phyloP scores from a whole-genome alignment of 169 alveolate species.

The Neospora caninum region DNA sequence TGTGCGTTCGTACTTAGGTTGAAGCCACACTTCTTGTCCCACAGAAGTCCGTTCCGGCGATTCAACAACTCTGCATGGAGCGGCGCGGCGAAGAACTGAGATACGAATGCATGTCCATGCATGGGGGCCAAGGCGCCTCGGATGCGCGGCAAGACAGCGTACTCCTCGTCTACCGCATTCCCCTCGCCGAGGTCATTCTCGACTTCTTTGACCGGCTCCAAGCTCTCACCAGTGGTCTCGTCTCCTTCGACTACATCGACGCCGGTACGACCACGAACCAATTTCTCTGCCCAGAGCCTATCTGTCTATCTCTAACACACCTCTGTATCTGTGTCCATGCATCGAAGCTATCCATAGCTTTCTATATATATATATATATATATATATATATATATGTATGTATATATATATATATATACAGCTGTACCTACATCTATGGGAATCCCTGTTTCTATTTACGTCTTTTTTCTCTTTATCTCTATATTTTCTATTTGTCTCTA shows the following conservation, averaged over 20 bases:
- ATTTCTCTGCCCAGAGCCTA: neutral
- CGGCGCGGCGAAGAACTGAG: slow-evolving; percentile 61
- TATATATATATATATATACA: too few species aligned
- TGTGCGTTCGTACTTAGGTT: slow-evolving; percentile 9
- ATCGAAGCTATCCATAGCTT: too few species aligned
- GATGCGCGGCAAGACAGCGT: slow-evolving; percentile 36
- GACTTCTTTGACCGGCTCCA: slow-evolving; percentile 92
- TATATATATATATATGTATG: too few species aligned
- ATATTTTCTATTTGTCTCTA: neutral
- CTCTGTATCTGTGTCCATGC: too few species aligned
- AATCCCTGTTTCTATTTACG: too few species aligned
- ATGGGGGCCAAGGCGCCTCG: neutral
- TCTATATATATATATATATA: neutral
- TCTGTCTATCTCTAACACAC: neutral
- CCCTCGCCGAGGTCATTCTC: slow-evolving; percentile 90
- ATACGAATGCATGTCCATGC: slow-evolving; percentile 31
- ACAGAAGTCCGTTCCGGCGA: slow-evolving; percentile 48
- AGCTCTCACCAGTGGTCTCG: slow-evolving; percentile 88
- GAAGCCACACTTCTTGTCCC: slow-evolving; percentile 38
- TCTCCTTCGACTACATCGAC: slow-evolving; percentile 56
- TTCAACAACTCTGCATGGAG: slow-evolving; percentile 47
- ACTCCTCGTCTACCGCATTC: slow-evolving; percentile 83
- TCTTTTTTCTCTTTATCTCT: too few species aligned
- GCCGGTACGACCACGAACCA: slow-evolving; percentile 39
- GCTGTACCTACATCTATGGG: neutral